A percentile compares a stretch with the other conserved stretches of the same genome.
Evolutionary conservation across 192 early-diverging fungal genomes (phyloP).

Genomic region (Entomortierella beljakovae): DNA sequence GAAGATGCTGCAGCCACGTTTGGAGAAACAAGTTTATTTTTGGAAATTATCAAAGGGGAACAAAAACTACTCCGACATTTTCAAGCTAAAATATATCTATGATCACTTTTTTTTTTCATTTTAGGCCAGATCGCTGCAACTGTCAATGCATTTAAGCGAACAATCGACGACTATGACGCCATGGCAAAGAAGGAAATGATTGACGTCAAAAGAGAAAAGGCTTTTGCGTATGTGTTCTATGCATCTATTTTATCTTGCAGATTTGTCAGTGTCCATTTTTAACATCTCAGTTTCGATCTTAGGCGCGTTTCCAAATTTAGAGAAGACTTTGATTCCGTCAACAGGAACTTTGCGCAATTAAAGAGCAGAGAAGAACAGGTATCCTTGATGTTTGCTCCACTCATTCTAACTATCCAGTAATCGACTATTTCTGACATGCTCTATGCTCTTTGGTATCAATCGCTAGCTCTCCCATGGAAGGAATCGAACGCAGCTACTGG

Average conservation of each 20-base stretch:
- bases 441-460: not conserved
- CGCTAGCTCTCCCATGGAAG: constrained; percentile 46
- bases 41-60: not conserved
- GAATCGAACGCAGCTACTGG: constrained; percentile 61
- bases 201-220: constrained; percentile 64
- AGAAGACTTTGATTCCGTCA: constrained; percentile 61
- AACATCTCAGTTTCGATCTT: not conserved
- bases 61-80: not conserved
- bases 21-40: not conserved
- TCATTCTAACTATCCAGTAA: too few species aligned
- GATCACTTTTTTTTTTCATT: not conserved
- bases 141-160: constrained; percentile 61
- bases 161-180: constrained; percentile 69
- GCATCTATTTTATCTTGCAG: too few species aligned
- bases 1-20: not conserved
- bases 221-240: constrained; percentile 60
- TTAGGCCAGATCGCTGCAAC: constrained; percentile 67
- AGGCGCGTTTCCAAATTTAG: constrained; percentile 67
- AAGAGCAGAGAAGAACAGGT: constrained; percentile 63
- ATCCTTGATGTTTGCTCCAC: too few species aligned
- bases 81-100: not conserved
- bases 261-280: too few species aligned
- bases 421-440: too few species aligned
- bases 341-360: constrained; percentile 55
- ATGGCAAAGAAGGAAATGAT: constrained; percentile 69